phyloP scores from a whole-genome alignment of 257 asterid genomes.

The Fraxinus excelsior region DNA sequence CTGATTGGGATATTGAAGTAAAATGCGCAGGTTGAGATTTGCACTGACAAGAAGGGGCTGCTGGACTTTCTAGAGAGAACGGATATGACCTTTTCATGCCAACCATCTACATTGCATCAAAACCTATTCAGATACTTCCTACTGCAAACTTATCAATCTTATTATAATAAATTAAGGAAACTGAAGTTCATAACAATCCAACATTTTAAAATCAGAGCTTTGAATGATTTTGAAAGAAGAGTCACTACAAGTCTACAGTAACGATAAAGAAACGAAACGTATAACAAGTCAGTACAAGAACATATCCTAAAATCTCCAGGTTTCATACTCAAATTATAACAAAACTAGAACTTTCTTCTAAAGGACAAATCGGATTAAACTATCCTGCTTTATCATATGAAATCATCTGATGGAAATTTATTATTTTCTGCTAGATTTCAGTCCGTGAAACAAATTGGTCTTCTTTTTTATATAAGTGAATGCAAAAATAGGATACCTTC shows the following conservation, averaged over 20 bases:
- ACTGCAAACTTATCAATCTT: slow-evolving; percentile 4
- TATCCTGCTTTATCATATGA: background rate
- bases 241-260: background rate
- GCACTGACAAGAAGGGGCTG: slow-evolving; percentile 35
- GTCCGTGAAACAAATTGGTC: background rate
- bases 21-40: slow-evolving; percentile 25
- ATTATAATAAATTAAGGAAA: background rate
- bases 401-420: background rate
- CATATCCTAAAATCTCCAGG: background rate
- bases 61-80: slow-evolving; percentile 45
- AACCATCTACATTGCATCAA: slow-evolving; percentile 44
- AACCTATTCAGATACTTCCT: slow-evolving; percentile 23
- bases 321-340: background rate
- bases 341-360: background rate
- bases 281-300: background rate
- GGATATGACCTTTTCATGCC: slow-evolving; percentile 62
- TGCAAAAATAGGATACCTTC: slow-evolving; percentile 45
- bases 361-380: background rate
- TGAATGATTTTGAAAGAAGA: background rate
- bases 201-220: background rate
- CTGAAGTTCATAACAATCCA: background rate
- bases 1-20: slow-evolving; percentile 38
- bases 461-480: background rate
- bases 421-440: background rate
- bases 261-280: too few species aligned